Conservation (phyloP, 2,329 filamentous ascomycete genomes). For the Calonectria pauciramosa region DNA sequence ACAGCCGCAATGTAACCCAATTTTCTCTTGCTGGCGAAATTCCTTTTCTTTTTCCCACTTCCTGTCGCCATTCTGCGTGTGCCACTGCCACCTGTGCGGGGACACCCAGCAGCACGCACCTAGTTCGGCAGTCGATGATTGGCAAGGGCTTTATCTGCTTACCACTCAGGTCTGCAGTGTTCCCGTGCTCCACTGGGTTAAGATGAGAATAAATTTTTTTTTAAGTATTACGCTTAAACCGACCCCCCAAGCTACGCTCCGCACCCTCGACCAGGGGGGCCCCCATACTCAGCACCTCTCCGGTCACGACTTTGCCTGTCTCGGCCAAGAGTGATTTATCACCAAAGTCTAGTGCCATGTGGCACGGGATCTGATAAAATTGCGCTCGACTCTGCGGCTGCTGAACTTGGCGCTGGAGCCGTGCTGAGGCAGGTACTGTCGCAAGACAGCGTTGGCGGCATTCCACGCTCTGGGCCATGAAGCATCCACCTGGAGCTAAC, state of each 20-base stretch:
- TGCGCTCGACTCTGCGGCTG: background rate
- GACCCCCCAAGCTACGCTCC: background rate
- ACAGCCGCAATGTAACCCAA: slow-evolving; percentile 7
- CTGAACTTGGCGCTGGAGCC: background rate
- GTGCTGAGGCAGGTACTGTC: background rate
- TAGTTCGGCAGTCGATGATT: background rate
- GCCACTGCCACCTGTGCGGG: background rate
- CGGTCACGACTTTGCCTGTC: background rate
- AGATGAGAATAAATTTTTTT: background rate
- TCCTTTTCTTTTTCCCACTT: background rate
- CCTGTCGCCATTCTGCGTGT: background rate
- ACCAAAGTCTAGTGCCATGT: background rate
- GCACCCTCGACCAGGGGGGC: background rate
- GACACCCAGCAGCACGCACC: too few relatives aligned
- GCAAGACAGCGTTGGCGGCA: background rate
- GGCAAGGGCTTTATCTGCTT: background rate
- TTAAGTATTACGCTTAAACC: slow-evolving; percentile 11
- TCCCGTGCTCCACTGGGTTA: background rate
- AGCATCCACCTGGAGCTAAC: background rate
- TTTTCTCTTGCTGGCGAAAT: background rate
- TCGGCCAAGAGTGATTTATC: background rate
- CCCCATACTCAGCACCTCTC: background rate
- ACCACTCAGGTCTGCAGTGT: background rate
- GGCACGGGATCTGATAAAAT: slow-evolving; percentile 11
- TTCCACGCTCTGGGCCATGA: background rate